Evolutionary conservation across 2,329 filamentous ascomycete species (phyloP).

Genomic region (Arachnopeziza araneosa): DNA sequence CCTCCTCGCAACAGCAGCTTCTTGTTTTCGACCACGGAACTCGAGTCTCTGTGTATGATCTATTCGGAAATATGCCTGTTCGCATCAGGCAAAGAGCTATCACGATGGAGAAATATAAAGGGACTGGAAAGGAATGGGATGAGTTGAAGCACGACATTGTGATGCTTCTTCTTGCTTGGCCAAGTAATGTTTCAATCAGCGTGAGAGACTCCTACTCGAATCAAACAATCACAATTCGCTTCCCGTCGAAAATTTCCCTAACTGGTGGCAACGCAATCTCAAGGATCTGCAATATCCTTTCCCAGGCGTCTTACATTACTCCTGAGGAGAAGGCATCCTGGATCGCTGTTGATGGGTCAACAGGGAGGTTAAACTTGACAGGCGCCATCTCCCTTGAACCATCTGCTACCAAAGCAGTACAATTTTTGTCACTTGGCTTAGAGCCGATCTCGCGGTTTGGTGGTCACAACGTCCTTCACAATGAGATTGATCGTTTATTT

Average conservation of each 20-base stretch:
- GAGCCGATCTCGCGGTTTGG: slow-evolving; percentile 53
- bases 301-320: slow-evolving; percentile 60
- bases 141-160: slow-evolving; percentile 40
- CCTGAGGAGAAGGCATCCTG: slow-evolving; percentile 50
- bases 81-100: slow-evolving; percentile 73
- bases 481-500: slow-evolving; percentile 75
- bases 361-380: slow-evolving; percentile 53
- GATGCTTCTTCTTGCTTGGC: slow-evolving; percentile 67
- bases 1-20: slow-evolving; percentile 52
- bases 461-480: slow-evolving; percentile 63
- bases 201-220: slow-evolving; percentile 43
- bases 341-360: slow-evolving; percentile 65
- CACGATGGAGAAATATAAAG: slow-evolving; percentile 42
- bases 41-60: slow-evolving; percentile 65
- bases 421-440: slow-evolving; percentile 79
- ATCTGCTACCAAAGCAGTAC: slow-evolving; percentile 63
- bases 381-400: slow-evolving; percentile 69
- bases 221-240: slow-evolving; percentile 24
- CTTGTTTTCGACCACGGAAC: slow-evolving; percentile 62
- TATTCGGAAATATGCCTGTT: slow-evolving; percentile 89
- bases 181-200: slow-evolving; percentile 46
- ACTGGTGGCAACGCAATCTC: slow-evolving; percentile 9
- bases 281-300: slow-evolving; percentile 48
- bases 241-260: not conserved
- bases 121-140: slow-evolving; percentile 56